Percentiles rank a stretch among this genome's conserved stretches.
phyloP scores from a whole-genome alignment of 2,329 filamentous ascomycete genomes.

The Beauveria asiatica region DNA sequence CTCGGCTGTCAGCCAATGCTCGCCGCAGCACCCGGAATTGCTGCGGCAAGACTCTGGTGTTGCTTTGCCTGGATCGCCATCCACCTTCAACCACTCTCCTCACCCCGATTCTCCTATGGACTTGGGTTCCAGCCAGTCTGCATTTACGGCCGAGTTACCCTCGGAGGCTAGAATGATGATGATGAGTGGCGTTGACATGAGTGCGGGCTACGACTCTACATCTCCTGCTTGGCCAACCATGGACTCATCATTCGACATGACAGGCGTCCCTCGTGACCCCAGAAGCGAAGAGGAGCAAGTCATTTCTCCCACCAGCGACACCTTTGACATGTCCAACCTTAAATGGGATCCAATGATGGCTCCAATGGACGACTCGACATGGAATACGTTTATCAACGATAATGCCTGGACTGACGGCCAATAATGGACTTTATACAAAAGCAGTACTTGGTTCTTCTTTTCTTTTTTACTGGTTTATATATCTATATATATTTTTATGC shows the following conservation, averaged over 20 bases:
- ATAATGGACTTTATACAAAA: not conserved
- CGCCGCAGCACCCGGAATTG: not conserved
- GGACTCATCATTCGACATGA: slow-evolving; percentile 3
- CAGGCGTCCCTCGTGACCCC: not conserved
- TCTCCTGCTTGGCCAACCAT: slow-evolving; percentile 12
- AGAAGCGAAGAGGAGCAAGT: slow-evolving; percentile 5
- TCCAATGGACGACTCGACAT: slow-evolving; percentile 20
- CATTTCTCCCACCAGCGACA: not conserved
- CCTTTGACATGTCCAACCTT: slow-evolving; percentile 3
- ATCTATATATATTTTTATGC: not conserved
- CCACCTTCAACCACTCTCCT: not conserved
- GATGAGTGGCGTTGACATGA: slow-evolving; percentile 23
- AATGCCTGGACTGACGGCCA: slow-evolving; percentile 14
- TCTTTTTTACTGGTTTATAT: not conserved
- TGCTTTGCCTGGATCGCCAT: not conserved
- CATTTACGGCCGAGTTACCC: slow-evolving; percentile 34
- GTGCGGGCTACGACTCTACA: slow-evolving; percentile 15
- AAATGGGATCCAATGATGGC: slow-evolving; percentile 13
- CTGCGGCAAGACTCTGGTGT: slow-evolving; percentile 1
- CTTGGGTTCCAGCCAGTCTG: slow-evolving; percentile 21
- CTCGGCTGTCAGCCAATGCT: not conserved
- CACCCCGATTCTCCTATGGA: slow-evolving; percentile 16
- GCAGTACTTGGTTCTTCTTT: not conserved
- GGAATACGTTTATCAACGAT: slow-evolving; percentile 25
- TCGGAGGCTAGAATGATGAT: slow-evolving; percentile 36